Percentiles rank a stretch among this genome's conserved stretches.
These are phyloP conservation scores for Spathaspora passalidarum DNA, from an alignment of 805 yeast species.

Conservation along the genomic window DNA sequence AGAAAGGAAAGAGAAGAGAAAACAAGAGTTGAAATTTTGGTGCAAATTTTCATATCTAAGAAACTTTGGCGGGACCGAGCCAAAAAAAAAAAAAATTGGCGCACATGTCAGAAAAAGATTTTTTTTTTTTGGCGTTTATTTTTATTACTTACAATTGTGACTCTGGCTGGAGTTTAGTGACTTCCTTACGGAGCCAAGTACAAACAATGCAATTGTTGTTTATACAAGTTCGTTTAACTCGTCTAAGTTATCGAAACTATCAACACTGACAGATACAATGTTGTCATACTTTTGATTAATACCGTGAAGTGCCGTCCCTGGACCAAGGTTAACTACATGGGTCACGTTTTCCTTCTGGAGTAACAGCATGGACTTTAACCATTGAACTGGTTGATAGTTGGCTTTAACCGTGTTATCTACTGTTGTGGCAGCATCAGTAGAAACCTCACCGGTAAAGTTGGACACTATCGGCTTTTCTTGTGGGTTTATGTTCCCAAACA, in stretches of 20 bases:
- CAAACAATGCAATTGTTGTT: too few relatives aligned
- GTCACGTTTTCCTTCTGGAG: slow-evolving; percentile 13
- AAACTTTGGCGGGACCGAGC: background rate
- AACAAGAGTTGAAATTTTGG: background rate
- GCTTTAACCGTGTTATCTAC: slow-evolving; percentile 32
- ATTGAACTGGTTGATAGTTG: slow-evolving; percentile 45
- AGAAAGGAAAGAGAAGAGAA: slow-evolving; percentile 2
- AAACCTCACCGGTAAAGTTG: slow-evolving; percentile 31
- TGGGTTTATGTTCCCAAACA: slow-evolving; percentile 11
- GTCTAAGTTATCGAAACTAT: background rate
- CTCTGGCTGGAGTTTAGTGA: background rate
- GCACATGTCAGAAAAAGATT: background rate
- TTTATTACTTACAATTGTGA: background rate
- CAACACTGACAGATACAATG: background rate
- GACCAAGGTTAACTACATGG: slow-evolving; percentile 33
- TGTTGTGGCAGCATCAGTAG: slow-evolving; percentile 19
- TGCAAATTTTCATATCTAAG: background rate
- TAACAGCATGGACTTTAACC: slow-evolving; percentile 33
- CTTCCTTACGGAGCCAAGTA: too few relatives aligned
- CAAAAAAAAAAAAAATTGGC: background rate
- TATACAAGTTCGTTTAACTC: background rate
- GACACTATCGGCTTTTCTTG: slow-evolving; percentile 34
- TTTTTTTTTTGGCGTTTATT: background rate
- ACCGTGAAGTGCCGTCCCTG: slow-evolving; percentile 33
- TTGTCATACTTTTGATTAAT: slow-evolving; percentile 15